Conservation (phyloP, 306 rosid species). For the Trifolium dubium region DNA sequence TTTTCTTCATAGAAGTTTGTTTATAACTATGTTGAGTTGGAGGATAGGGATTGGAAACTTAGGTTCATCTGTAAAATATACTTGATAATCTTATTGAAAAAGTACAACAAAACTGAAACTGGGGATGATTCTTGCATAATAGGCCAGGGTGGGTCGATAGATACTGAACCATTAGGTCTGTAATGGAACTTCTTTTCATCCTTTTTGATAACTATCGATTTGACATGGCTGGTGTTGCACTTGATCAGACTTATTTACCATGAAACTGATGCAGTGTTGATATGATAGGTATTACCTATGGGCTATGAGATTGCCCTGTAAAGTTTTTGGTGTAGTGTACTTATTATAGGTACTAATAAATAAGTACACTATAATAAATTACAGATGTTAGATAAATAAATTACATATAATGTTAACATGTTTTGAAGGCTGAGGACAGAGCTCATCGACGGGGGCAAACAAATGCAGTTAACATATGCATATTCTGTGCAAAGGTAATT, state of each 20-base stretch:
- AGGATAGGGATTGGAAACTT: conserved; percentile 9
- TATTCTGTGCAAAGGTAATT: conserved; percentile 87
- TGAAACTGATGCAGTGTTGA: conserved; percentile 6
- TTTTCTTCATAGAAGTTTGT: conserved; percentile 4
- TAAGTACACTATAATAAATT: too few relatives aligned
- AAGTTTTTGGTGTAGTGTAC: conserved; percentile 20
- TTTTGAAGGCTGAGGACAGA: conserved; percentile 94
- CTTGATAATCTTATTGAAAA: conserved; percentile 19
- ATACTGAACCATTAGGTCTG: conserved; percentile 4
- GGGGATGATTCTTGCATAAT: conserved; percentile 8
- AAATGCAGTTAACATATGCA: conserved; percentile 87
- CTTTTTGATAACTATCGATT: conserved; percentile 25
- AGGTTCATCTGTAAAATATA: conserved; percentile 1
- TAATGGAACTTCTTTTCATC: conserved; percentile 26
- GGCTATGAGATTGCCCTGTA: conserved; percentile 4
- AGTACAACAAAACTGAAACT: conserved; percentile 9
- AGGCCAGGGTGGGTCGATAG: not conserved
- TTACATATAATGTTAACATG: conserved; percentile 36
- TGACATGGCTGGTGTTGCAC: conserved; percentile 21
- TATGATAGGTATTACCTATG: conserved; percentile 8
- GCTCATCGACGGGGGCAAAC: conserved; percentile 96
- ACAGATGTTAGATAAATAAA: too few relatives aligned
- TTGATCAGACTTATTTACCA: conserved; percentile 22
- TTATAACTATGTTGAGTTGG: conserved; percentile 21
- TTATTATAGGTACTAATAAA: too few relatives aligned